Evolutionary conservation across 768 basidiomycete genomes (phyloP).

Genomic region (Auriscalpium microsporum): DNA sequence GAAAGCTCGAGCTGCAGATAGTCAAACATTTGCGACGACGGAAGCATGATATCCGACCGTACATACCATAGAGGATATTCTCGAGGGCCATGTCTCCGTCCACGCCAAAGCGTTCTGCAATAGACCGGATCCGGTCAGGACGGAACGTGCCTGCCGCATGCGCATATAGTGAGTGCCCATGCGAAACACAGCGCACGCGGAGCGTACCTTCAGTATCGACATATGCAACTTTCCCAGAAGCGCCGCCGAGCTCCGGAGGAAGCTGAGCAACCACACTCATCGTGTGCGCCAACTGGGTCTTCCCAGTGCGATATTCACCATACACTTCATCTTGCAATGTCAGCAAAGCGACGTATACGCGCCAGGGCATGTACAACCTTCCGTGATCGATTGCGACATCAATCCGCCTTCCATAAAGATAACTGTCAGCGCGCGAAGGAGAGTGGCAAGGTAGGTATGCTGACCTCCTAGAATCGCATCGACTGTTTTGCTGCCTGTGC

Average conservation of each 20-base stretch:
- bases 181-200: background rate
- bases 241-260: constrained; percentile 84
- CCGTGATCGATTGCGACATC: constrained; percentile 89
- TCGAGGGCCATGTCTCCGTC: constrained; percentile 80
- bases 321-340: constrained; percentile 49
- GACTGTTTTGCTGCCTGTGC: constrained; percentile 89
- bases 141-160: constrained; percentile 70
- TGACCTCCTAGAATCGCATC: constrained; percentile 82
- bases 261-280: constrained; percentile 88
- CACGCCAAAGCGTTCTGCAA: constrained; percentile 93
- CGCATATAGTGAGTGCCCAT: background rate
- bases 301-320: constrained; percentile 93
- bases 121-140: constrained; percentile 83
- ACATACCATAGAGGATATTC: constrained; percentile 80
- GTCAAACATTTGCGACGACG: background rate
- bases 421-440: background rate
- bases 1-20: constrained; percentile 64
- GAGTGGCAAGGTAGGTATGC: background rate
- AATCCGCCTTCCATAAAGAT: constrained; percentile 55
- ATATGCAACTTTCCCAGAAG: constrained; percentile 89
- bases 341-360: background rate
- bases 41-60: too few species aligned
- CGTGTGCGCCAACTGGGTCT: constrained; percentile 93
- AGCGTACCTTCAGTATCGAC: constrained; percentile 78
- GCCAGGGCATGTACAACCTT: constrained; percentile 40